Evolutionary conservation across 116 monocot species (phyloP), one percentile per base, ranked within the genome.

Genomic region (Dioscorea cayenensis): DNA sequence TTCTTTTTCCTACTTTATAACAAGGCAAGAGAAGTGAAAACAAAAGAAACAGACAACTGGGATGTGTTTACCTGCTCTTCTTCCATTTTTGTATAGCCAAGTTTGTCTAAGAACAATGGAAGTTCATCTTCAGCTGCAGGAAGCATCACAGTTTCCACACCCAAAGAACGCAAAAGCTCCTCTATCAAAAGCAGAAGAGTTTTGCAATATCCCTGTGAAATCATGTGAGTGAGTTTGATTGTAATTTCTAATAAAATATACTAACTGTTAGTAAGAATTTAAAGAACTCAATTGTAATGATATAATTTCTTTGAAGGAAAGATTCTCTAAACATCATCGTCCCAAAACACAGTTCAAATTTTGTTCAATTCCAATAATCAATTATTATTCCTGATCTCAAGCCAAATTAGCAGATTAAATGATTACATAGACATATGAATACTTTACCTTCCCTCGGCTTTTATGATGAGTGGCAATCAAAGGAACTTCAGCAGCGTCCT

Each of bases 181-280:
- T 86, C 86, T 27, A 86, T 84, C 74, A 81, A 69, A 16, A 71
- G 49, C 21, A 82, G 81, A 9, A 86, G 81, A 17, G 69, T 73
- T 38, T 77, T 71, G 28, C 84, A 81, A 60, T 84, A 86, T 27
- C 90, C 90, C 90, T 90, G 76, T 20, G 63, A 32, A 63, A 37
- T 35, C 63, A 63, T 63, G 25, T 9, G 25, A 22, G 13, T 32
- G 32, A 22, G 63, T 27, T 12, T 25, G 25, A 6, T 63, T 63
- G 6, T 27, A 13, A 22, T 63, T 23, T 63, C 13, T 23, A 28
- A 23, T 6, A 1, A 59, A 5, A 59, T 5, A 59, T 59, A 4
- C 6, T 21, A 20, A 59, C 59, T 19, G 14, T 19, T 59, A 59
- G 10, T 17, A 59, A 59, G 59, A 59, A 17, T 59, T 32, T 21